Evolutionary conservation across 2,329 filamentous ascomycete genomes (phyloP).

Genomic region (Furcasterigmium furcatum): DNA sequence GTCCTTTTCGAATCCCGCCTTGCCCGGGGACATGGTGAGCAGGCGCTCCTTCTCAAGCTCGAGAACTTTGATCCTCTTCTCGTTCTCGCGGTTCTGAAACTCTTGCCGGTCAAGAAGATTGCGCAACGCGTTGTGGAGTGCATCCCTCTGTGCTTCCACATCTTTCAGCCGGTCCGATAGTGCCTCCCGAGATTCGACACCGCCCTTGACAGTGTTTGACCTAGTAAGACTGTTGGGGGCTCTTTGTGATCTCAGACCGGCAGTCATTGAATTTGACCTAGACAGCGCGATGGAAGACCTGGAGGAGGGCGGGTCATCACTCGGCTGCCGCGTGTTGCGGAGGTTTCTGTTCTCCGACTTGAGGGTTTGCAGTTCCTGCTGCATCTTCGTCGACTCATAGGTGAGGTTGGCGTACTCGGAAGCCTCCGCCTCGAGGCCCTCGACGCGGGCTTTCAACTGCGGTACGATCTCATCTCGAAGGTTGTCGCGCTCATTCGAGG

Average conservation of each 20-base stretch:
- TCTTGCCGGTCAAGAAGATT: slow-evolving; percentile 83
- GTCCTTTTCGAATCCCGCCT: slow-evolving; percentile 79
- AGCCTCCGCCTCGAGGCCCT: slow-evolving; percentile 74
- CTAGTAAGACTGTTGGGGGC: slow-evolving; percentile 31
- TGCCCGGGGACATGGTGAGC: slow-evolving; percentile 64
- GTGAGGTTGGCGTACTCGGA: slow-evolving; percentile 68
- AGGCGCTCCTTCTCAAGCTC: slow-evolving; percentile 77
- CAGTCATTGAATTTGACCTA: slow-evolving; percentile 66
- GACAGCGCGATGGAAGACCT: slow-evolving; percentile 46
- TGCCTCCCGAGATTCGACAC: slow-evolving; percentile 59
- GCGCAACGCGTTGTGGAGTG: slow-evolving; percentile 82
- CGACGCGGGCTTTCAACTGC: slow-evolving; percentile 70
- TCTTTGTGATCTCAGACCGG: slow-evolving; percentile 38
- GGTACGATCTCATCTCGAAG: slow-evolving; percentile 86
- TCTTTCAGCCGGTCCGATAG: slow-evolving; percentile 83
- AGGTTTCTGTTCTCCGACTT: slow-evolving; percentile 64
- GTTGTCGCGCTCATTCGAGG: slow-evolving; percentile 87
- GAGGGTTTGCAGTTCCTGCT: slow-evolving; percentile 77
- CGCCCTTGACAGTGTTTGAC: slow-evolving; percentile 53
- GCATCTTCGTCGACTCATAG: slow-evolving; percentile 80
- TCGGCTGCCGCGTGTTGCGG: slow-evolving; percentile 33
- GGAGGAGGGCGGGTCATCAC: slow-evolving; percentile 8
- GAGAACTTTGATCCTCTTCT: slow-evolving; percentile 74
- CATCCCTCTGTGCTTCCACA: slow-evolving; percentile 89
- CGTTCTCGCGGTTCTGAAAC: slow-evolving; percentile 76